These are phyloP conservation scores for Lecanicillium sp. DNA, from an alignment of 2,329 filamentous ascomycete species.

Conservation along the genomic window DNA sequence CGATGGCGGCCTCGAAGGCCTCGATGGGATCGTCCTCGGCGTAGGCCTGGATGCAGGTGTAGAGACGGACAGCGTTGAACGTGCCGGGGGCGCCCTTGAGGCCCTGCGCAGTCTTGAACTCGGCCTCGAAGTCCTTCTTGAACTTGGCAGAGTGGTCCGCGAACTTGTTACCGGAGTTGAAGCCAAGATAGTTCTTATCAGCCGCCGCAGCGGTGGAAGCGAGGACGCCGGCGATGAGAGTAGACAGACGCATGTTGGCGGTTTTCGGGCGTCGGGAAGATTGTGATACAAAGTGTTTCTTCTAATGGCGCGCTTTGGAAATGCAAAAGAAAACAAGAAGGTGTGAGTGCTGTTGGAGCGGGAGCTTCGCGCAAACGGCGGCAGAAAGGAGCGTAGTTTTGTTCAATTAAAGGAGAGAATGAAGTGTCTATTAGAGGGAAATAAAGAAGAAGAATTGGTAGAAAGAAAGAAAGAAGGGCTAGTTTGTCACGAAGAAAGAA, in stretches of 20 bases:
- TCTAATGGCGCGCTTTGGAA: no score
- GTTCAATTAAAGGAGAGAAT: no score
- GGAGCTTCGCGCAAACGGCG: no score
- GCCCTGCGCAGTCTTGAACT: conserved; percentile 32
- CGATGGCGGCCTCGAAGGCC: conserved; percentile 66
- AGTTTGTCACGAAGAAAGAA: no score
- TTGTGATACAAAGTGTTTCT: no score
- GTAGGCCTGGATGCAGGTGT: conserved; percentile 60
- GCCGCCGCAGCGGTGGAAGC: conserved; percentile 29
- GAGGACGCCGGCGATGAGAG: conserved; percentile 30
- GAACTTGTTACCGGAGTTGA: conserved; percentile 43
- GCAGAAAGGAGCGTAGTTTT: no score
- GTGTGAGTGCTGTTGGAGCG: no score
- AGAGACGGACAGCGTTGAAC: conserved; percentile 54
- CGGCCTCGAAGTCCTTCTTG: conserved; percentile 38
- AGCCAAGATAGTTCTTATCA: conserved; percentile 42
- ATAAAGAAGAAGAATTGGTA: no score
- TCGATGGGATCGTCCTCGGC: conserved; percentile 69
- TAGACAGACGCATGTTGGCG: conserved; percentile 32
- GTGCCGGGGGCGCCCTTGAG: conserved; percentile 39
- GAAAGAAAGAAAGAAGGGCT: no score
- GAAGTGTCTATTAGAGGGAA: no score
- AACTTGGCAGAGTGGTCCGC: conserved; percentile 43
- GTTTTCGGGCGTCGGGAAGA: background rate
- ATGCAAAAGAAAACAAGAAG: no score